phyloP scores from a whole-genome alignment of 805 yeast genomes.

The Yamadazyma laniorum region DNA sequence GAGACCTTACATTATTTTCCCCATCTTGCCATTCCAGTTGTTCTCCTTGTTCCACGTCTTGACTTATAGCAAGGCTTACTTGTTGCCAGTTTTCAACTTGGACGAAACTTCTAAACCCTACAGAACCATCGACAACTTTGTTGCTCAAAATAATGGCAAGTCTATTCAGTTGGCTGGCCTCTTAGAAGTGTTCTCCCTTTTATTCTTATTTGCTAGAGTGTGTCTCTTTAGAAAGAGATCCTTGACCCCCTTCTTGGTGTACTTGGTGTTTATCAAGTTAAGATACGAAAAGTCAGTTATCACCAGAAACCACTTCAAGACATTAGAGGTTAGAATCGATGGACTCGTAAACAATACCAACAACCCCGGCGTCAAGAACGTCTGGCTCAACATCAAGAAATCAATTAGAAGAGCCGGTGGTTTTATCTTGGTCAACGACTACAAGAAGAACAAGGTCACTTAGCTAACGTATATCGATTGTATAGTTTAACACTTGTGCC shows the following conservation, averaged over 20 bases:
- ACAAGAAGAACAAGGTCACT: constrained; percentile 31
- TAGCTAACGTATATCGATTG: not conserved
- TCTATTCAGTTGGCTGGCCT: constrained; percentile 40
- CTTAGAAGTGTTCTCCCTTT: constrained; percentile 43
- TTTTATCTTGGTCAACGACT: constrained; percentile 32
- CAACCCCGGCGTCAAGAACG: constrained; percentile 33
- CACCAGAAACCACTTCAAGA: constrained; percentile 66
- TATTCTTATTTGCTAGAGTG: constrained; percentile 48
- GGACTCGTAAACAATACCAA: constrained; percentile 25
- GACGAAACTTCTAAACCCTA: constrained; percentile 23
- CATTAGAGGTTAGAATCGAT: constrained; percentile 56
- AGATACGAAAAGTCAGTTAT: constrained; percentile 75
- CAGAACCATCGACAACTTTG: constrained; percentile 40
- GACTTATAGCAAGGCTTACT: constrained; percentile 60
- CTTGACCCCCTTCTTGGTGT: constrained; percentile 54
- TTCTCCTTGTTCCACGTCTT: constrained; percentile 82
- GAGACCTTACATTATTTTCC: constrained; percentile 57
- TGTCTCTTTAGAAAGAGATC: constrained; percentile 62
- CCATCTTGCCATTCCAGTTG: constrained; percentile 70
- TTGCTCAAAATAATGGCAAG: constrained; percentile 33
- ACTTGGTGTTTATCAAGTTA: constrained; percentile 65
- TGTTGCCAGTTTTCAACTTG: constrained; percentile 62
- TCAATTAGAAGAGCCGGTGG: constrained; percentile 28
- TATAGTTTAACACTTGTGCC: too few relatives aligned
- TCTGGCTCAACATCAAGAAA: constrained; percentile 37